Base-by-base conservation (phyloP, 371 early-diverging fungal genomes). In the Mycotypha africana region DNA sequence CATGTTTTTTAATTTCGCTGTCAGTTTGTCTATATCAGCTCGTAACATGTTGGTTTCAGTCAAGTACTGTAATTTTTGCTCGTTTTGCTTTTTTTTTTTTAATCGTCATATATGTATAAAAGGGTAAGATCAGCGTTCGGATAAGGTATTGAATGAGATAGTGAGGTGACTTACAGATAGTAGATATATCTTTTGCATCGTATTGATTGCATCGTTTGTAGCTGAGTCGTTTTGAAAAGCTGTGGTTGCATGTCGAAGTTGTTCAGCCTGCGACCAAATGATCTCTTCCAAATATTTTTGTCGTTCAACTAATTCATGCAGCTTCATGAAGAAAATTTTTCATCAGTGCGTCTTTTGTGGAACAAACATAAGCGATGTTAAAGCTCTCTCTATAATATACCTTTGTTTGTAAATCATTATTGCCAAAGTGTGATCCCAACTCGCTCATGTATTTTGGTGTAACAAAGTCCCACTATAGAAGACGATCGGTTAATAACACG, bases 41-140 rank as follows among this genome's bases (percentile, higher is more conserved):
- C 57, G 53, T 23, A 60, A 34, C 23, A 60, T 38, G 21, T 51
- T 46, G 1, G 56, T 41, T 48, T 64, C 65, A 26, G 52, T 41
- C 19, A 52, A 36, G 37, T 56, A 47, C 12, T 53, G 52, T 14
- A 50, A 33, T 30, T 42, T 45, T 43, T 58, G 53, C 22, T 64
- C 65, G 31, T 56, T 55, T 64, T 64, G 56, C 56, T 62, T 16
- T 37, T 19, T n/a, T n/a, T n/a, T n/a, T n/a, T n/a, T n/a, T n/a
- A n/a, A n/a, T n/a, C n/a, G n/a, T n/a, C n/a, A n/a, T n/a, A n/a
- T n/a, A n/a, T n/a, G n/a, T n/a, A n/a, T n/a, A n/a, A n/a, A n/a
- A n/a, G n/a, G n/a, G n/a, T n/a, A n/a, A n/a, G n/a, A n/a, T n/a
- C n/a, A n/a, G n/a, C n/a, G n/a, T n/a, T 25, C 8, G 16, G 6